These are phyloP conservation scores for Avena sativa DNA, from an alignment of 176 grass and related monocot genomes.

Conservation along the genomic window DNA sequence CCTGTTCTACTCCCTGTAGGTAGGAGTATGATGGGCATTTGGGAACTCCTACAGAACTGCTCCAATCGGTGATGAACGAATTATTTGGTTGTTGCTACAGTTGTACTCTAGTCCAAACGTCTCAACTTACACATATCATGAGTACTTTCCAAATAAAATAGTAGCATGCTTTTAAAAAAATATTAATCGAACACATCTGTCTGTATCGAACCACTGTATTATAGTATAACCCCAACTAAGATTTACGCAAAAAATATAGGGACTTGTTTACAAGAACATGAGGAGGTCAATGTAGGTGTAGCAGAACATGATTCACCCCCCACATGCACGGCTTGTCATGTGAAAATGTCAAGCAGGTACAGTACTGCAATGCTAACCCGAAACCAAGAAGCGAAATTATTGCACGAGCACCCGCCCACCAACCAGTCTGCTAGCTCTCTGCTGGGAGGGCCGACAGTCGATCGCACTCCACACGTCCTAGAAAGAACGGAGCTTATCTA, in stretches of 20 bases:
- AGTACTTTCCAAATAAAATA: constrained; percentile 26
- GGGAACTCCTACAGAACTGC: background rate
- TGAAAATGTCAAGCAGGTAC: background rate
- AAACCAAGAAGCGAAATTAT: constrained; percentile 47
- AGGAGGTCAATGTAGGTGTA: background rate
- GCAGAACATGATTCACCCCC: background rate
- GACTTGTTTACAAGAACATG: background rate
- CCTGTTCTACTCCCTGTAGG: background rate
- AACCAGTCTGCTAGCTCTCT: constrained; percentile 4
- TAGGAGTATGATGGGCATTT: constrained; percentile 9
- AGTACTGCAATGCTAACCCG: background rate
- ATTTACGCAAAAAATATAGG: too few species aligned
- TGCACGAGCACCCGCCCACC: constrained; percentile 35
- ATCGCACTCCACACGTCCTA: constrained; percentile 43
- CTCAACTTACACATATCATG: background rate
- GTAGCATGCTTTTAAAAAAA: too few species aligned
- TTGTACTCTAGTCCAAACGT: background rate
- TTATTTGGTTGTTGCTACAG: constrained; percentile 29
- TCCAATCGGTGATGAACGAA: constrained; percentile 15
- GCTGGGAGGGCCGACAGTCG: constrained; percentile 10
- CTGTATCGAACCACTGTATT: background rate
- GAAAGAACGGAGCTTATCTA: constrained; percentile 24
- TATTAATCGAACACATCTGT: too few species aligned
- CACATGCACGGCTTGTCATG: background rate
- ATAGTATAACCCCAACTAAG: background rate